Conservation (phyloP, 2,329 filamentous ascomycete genomes). For the Aspergillus terreus region DNA sequence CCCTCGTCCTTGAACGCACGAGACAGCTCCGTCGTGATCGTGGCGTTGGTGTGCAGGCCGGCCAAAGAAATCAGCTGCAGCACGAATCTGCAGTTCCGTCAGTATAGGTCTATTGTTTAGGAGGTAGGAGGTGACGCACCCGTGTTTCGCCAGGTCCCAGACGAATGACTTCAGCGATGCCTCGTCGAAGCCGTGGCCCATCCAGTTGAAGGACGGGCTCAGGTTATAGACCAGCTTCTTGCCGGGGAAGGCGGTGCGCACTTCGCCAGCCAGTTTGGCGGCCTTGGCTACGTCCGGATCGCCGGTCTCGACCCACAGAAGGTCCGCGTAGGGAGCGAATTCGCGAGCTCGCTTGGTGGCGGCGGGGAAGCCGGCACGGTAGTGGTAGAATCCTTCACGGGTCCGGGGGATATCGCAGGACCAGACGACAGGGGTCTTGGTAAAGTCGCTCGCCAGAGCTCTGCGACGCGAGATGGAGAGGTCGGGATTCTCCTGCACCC, state of each 20-base stretch:
- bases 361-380: constrained; percentile 69
- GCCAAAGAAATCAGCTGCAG: constrained; percentile 63
- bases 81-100: constrained; percentile 46
- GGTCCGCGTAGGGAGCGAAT: constrained; percentile 88
- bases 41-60: constrained; percentile 61
- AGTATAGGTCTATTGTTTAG: background rate
- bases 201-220: constrained; percentile 97
- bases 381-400: constrained; percentile 65
- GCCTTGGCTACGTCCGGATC: constrained; percentile 80
- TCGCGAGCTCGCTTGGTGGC: constrained; percentile 91
- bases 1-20: constrained; percentile 81
- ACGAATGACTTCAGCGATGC: constrained; percentile 84
- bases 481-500: constrained; percentile 62
- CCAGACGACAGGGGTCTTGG: constrained; percentile 70
- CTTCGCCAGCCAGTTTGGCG: constrained; percentile 68
- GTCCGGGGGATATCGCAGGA: constrained; percentile 90
- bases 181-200: constrained; percentile 85
- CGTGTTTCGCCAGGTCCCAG: constrained; percentile 91
- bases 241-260: constrained; percentile 64
- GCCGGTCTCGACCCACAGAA: constrained; percentile 95
- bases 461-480: constrained; percentile 76
- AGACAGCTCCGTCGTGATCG: constrained; percentile 69
- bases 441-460: constrained; percentile 64
- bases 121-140: constrained; percentile 51
- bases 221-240: constrained; percentile 97